These are phyloP conservation scores for Vitellaria paradoxa DNA, from an alignment of 179 eudicot species.

Conservation along the genomic window DNA sequence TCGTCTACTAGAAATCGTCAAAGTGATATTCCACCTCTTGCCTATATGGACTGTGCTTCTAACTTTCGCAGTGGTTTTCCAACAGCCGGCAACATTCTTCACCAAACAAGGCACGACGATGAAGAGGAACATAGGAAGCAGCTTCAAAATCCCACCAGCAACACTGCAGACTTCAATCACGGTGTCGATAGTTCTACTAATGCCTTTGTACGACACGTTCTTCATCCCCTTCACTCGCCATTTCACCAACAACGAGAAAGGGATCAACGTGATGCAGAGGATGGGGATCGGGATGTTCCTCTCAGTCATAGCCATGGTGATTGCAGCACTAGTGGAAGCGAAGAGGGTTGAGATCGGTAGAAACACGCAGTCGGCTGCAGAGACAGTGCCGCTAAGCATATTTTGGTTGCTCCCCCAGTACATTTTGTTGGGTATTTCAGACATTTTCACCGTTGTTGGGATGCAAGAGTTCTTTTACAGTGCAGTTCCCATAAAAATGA, in stretches of 20 bases:
- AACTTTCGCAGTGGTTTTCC: constrained; percentile 91
- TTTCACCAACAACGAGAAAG: constrained; percentile 58
- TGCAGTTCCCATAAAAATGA: constrained; percentile 77
- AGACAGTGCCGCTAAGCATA: constrained; percentile 42
- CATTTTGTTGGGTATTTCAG: constrained; percentile 76
- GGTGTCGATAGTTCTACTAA: constrained; percentile 63
- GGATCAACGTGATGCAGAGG: constrained; percentile 73
- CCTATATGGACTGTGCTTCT: constrained; percentile 84
- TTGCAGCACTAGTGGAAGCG: constrained; percentile 73
- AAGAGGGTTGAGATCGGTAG: constrained; percentile 46
- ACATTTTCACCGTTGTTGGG: constrained; percentile 92
- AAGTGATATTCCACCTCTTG: constrained; percentile 52
- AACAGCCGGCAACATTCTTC: constrained; percentile 90
- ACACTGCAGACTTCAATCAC: constrained; percentile 80
- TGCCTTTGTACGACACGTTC: constrained; percentile 73
- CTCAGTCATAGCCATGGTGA: constrained; percentile 76
- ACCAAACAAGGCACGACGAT: constrained; percentile 96
- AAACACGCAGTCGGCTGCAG: constrained; percentile 12
- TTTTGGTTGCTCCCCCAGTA: constrained; percentile 93
- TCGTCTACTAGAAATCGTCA: constrained; percentile 32
- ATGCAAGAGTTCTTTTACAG: constrained; percentile 97
- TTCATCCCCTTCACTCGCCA: constrained; percentile 56
- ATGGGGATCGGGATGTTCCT: constrained; percentile 92
- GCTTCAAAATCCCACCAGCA: constrained; percentile 83
- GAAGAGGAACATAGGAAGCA: constrained; percentile 64